Evolutionary conservation across 805 yeast genomes (phyloP).

Genomic region (Saccharomycopsis synnaedendra): DNA sequence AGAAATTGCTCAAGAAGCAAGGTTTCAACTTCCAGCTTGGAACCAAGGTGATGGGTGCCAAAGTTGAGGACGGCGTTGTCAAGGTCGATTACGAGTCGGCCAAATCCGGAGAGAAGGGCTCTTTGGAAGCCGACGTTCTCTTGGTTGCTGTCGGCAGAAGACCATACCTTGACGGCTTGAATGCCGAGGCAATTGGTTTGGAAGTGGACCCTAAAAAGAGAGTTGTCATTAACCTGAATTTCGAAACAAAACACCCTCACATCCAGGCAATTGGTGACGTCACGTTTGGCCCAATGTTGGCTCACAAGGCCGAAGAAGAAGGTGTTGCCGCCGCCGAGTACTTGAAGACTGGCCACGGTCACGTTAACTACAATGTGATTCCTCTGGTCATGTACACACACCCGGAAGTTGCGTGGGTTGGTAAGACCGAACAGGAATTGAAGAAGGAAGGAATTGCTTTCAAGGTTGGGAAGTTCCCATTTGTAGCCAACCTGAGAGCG

Average conservation of each 20-base stretch:
- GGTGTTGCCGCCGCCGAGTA: constrained; percentile 98
- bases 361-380: constrained; percentile 94
- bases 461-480: constrained; percentile 96
- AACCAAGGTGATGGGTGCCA: constrained; percentile 83
- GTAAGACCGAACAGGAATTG: constrained; percentile 89
- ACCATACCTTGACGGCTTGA: constrained; percentile 85
- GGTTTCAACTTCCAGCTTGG: constrained; percentile 89
- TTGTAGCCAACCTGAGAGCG: constrained; percentile 98
- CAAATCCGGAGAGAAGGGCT: constrained; percentile 72
- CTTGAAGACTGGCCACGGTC: constrained; percentile 90
- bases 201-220: constrained; percentile 90
- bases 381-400: constrained; percentile 99
- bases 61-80: constrained; percentile 79
- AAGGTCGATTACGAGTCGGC: constrained; percentile 79
- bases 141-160: constrained; percentile 98
- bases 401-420: constrained; percentile 99
- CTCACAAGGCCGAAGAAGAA: constrained; percentile 99
- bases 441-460: constrained; percentile 86
- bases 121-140: constrained; percentile 81
- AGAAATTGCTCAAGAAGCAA: constrained; percentile 86
- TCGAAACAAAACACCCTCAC: constrained; percentile 83
- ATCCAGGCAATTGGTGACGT: constrained; percentile 97
- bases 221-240: constrained; percentile 87
- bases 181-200: constrained; percentile 79
- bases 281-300: constrained; percentile 98